Conservation (phyloP, 495 filamentous ascomycete genomes). For the Pseudevernia furfuracea region DNA sequence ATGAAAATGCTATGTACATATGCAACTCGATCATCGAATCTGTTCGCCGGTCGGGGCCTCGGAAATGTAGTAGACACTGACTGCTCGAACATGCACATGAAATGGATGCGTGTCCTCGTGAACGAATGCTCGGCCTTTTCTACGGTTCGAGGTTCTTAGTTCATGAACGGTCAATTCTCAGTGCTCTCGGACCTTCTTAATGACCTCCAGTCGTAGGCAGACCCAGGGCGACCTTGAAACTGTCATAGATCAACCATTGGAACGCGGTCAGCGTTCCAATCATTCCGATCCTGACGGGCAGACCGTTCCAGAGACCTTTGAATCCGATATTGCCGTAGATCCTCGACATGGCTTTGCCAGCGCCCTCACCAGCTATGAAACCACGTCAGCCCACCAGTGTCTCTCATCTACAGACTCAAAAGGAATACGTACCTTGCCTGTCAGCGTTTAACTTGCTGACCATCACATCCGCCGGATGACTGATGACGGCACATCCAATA, state of each 20-base stretch:
- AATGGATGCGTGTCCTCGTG: neutral
- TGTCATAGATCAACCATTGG: slow-evolving; percentile 72
- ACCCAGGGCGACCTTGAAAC: slow-evolving; percentile 53
- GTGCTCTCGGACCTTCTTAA: neutral
- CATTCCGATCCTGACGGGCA: slow-evolving; percentile 59
- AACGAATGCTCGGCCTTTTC: neutral
- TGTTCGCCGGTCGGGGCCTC: neutral
- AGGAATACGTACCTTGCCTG: slow-evolving; percentile 44
- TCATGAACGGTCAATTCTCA: neutral
- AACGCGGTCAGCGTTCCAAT: slow-evolving; percentile 50
- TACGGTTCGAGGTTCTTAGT: neutral
- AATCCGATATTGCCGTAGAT: slow-evolving; percentile 72
- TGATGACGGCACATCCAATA: slow-evolving; percentile 59
- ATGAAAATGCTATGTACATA: slow-evolving; percentile 7
- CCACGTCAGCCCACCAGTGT: neutral
- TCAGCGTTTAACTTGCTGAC: slow-evolving; percentile 64
- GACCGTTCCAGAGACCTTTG: slow-evolving; percentile 60
- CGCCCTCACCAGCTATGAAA: slow-evolving; percentile 51
- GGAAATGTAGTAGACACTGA: neutral
- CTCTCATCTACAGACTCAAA: neutral
- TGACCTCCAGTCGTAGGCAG: slow-evolving; percentile 24
- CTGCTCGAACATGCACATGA: neutral
- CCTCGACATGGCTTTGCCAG: slow-evolving; percentile 51
- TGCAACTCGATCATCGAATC: neutral
- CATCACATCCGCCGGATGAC: slow-evolving; percentile 64